These are phyloP conservation scores for Botrytis squamosa DNA, from an alignment of 2,329 filamentous ascomycete species.

Conservation along the genomic window DNA sequence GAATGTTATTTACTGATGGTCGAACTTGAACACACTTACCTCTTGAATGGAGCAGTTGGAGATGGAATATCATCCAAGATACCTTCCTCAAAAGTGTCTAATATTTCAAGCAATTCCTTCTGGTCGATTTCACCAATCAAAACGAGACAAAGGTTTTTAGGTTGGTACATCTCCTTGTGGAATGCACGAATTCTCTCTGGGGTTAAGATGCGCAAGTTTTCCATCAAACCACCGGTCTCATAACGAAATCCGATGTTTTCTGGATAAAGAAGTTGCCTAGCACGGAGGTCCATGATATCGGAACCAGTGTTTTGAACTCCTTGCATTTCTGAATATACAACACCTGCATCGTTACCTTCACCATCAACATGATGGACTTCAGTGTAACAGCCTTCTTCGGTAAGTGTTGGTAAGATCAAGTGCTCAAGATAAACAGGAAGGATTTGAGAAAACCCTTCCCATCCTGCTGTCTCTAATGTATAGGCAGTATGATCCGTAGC, in stretches of 20 bases:
- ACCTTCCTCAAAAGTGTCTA: slow-evolving; percentile 85
- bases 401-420: slow-evolving; percentile 84
- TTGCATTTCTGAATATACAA: slow-evolving; percentile 99
- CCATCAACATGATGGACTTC: slow-evolving; percentile 97
- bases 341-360: slow-evolving; percentile 89
- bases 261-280: slow-evolving; percentile 79
- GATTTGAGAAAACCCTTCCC: slow-evolving; percentile 95
- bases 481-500: slow-evolving; percentile 96
- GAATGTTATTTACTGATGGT: not conserved
- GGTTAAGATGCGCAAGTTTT: slow-evolving; percentile 80
- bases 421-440: slow-evolving; percentile 95
- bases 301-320: slow-evolving; percentile 80
- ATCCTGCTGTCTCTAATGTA: slow-evolving; percentile 90
- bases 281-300: slow-evolving; percentile 84
- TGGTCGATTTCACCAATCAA: slow-evolving; percentile 93
- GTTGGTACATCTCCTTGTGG: slow-evolving; percentile 96
- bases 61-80: slow-evolving; percentile 80
- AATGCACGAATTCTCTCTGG: slow-evolving; percentile 91
- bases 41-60: slow-evolving; percentile 70
- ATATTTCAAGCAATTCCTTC: slow-evolving; percentile 70
- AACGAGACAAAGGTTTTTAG: slow-evolving; percentile 87
- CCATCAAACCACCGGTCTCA: slow-evolving; percentile 97
- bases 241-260: slow-evolving; percentile 91
- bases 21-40: slow-evolving; percentile 30
- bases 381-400: slow-evolving; percentile 88